Percentiles rank a stretch among this genome's conserved stretches.
Evolutionary conservation across 345 rosid genomes (phyloP).

Genomic region (Cardamine resedifolia): DNA sequence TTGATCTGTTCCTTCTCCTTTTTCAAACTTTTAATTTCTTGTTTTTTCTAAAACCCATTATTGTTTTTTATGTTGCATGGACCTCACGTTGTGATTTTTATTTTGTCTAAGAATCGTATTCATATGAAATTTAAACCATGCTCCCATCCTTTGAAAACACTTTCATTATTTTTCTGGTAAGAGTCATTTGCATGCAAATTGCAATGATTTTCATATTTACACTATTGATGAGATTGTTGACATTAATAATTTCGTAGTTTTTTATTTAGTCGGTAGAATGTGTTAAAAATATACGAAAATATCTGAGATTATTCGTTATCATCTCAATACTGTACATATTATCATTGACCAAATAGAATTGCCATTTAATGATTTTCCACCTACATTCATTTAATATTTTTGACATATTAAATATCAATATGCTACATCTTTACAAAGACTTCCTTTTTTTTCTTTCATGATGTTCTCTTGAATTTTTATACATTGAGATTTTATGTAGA

Average conservation of each 20-base stretch:
- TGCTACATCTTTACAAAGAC: background rate
- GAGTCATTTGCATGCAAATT: slow-evolving; percentile 3
- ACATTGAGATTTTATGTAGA: background rate
- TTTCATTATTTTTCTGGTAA: background rate
- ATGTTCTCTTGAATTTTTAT: background rate
- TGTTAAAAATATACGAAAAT: background rate
- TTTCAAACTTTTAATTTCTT: background rate
- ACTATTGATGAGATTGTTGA: background rate
- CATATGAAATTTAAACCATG: background rate
- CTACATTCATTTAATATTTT: slow-evolving; percentile 17
- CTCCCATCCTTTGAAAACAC: background rate
- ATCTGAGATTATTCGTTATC: background rate
- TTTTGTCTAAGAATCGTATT: slow-evolving; percentile 7
- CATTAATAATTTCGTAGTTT: background rate
- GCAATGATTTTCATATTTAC: background rate
- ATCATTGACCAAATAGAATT: slow-evolving; percentile 9
- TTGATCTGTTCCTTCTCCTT: slow-evolving; percentile 26
- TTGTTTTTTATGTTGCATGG: slow-evolving; percentile 36
- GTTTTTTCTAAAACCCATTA: background rate
- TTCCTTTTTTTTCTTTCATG: background rate
- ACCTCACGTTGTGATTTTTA: slow-evolving; percentile 28
- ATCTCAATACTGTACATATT: background rate
- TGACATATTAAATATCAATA: background rate
- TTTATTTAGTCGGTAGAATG: background rate
- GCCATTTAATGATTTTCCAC: slow-evolving; percentile 16